A percentile compares a stretch with the other conserved stretches of the same genome.
phyloP scores from a whole-genome alignment of 768 basidiomycete species.

The Phylloporus sp. region DNA sequence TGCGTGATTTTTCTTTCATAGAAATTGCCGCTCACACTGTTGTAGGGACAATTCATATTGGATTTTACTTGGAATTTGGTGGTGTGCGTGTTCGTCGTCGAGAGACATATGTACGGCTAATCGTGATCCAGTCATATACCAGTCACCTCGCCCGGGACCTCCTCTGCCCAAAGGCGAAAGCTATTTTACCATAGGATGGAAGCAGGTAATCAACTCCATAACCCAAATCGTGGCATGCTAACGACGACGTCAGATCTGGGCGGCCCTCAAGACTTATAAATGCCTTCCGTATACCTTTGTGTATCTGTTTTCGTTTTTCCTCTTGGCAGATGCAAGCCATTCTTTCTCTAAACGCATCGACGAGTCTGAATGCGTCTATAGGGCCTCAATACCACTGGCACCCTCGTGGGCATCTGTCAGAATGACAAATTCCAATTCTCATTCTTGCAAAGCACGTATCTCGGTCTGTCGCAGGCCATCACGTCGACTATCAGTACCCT shows the following conservation, averaged over 20 bases:
- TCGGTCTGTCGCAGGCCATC: conserved; percentile 69
- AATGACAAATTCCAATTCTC: conserved; percentile 79
- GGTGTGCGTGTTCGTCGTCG: conserved; percentile 52
- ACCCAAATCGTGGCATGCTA: neutral
- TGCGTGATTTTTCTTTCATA: conserved; percentile 33
- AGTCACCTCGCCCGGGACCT: conserved; percentile 80
- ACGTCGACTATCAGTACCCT: conserved; percentile 69
- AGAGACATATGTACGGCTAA: neutral
- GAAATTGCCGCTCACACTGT: neutral
- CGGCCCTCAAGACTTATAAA: conserved; percentile 68
- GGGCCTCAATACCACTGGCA: conserved; percentile 79
- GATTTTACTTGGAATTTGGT: conserved; percentile 81
- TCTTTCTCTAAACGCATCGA: neutral
- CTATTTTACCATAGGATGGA: conserved; percentile 83
- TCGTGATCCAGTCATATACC: conserved; percentile 59
- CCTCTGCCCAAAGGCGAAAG: conserved; percentile 68
- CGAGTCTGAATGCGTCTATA: conserved; percentile 23
- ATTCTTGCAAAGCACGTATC: conserved; percentile 76
- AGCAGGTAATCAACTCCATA: conserved; percentile 47
- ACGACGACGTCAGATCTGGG: conserved; percentile 56
- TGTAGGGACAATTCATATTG: conserved; percentile 65
- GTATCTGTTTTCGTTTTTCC: conserved; percentile 71
- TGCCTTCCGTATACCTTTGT: conserved; percentile 77
- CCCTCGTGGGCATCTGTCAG: conserved; percentile 70
- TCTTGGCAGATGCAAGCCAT: conserved; percentile 66